Evolutionary conservation across 1,284 basidiomycete genomes (phyloP), one percentile per base, ranked within the genome.

Genomic region (Cutaneotrichosporon curvatum): DNA sequence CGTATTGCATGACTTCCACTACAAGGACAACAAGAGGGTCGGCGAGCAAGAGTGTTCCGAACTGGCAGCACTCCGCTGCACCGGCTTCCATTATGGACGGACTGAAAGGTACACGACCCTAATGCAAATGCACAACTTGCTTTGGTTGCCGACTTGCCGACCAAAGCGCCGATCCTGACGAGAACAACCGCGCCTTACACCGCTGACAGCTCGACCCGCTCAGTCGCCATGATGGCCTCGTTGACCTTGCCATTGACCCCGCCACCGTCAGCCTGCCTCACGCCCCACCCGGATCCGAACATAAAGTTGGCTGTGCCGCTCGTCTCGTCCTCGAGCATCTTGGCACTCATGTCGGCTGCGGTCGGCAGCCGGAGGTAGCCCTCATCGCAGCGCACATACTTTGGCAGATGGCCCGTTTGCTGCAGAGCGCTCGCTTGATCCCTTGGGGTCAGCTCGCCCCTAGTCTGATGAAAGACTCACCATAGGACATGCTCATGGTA

Each of bases 401-500:
- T 40, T 2, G 59, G 55, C 18, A 61, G 41, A 23, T 44, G 43
- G 2, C 59, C 59, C 16, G 52, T 51, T 35, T 61, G 59, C 36
- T 51, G 48, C 30, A 57, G 53, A 4, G 53, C 57, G 7, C 47
- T 52, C 1, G 57, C 59, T 37, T 59, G 55, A 43, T 61, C 59
- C 58, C 58, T 60, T 28, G 7, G 12, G n/a, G 23, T 34, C 18
- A 37, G 42, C 34, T 18, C 11, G 11, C n/a, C 16, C 4, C 16
- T 10, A 15, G 9, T 23, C 15, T 22, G 43, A 16, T n/a, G 2
- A 7, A 22, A 4, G 14, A 70, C 56, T 49, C 42, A 58, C 66
- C 67, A 70, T 49, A 60, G 53, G 9, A 67, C 76, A 48, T 63
- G 76, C 73, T 79, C 77, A 56, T 79, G 77, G 35, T 74, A 75